Percentiles rank a stretch among this genome's conserved stretches.
Evolutionary conservation across 345 rosid genomes (phyloP).

Genomic region (Nephelium lappaceum): DNA sequence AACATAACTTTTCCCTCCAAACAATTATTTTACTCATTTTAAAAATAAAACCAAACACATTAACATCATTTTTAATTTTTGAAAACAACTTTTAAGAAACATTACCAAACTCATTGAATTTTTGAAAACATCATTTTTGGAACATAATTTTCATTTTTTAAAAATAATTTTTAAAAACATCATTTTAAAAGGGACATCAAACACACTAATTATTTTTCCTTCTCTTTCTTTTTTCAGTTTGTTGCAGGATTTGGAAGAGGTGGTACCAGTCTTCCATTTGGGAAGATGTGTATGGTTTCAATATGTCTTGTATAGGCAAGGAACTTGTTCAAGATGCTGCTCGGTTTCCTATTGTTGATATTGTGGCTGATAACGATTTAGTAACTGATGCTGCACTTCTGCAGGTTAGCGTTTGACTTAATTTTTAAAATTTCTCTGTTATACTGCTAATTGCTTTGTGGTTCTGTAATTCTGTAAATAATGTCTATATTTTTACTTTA

Average conservation of each 20-base stretch:
- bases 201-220: not conserved
- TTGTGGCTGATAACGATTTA: conserved; percentile 58
- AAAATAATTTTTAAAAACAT: too few species aligned
- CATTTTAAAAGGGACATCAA: too few species aligned
- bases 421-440: not conserved
- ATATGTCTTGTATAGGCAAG: conserved; percentile 83
- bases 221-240: conserved; percentile 44
- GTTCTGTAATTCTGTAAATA: not conserved
- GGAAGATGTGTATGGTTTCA: conserved; percentile 89
- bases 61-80: too few species aligned
- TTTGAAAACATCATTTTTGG: too few species aligned
- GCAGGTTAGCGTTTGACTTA: conserved; percentile 43
- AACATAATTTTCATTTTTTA: too few species aligned
- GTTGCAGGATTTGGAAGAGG: conserved; percentile 95
- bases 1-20: too few species aligned
- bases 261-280: conserved; percentile 86
- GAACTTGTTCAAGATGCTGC: conserved; percentile 77
- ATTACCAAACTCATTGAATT: too few species aligned
- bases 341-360: conserved; percentile 69
- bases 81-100: too few species aligned
- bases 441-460: not conserved
- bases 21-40: too few species aligned
- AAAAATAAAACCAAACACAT: too few species aligned
- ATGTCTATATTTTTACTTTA: not conserved
- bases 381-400: conserved; percentile 67